Percentiles rank a stretch among this genome's conserved stretches.
Conservation (phyloP, 345 rosid species). For the Gynandropsis gynandra region DNA sequence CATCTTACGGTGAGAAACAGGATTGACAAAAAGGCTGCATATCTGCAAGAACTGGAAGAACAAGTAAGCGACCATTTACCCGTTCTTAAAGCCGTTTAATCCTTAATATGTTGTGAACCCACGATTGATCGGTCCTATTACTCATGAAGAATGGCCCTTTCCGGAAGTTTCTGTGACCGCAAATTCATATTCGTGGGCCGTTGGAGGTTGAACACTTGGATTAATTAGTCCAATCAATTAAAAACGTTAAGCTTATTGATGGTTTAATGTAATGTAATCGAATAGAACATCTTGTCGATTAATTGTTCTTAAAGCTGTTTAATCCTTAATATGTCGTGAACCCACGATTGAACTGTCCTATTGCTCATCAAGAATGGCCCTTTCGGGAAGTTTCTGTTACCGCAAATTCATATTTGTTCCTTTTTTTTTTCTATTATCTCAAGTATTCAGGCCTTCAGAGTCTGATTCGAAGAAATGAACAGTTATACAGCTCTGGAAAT, state of each 20-base stretch:
- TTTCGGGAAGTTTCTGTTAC: too few relatives aligned
- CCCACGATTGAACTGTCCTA: too few relatives aligned
- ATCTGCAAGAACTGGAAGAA: conserved; percentile 86
- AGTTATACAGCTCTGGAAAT: conserved; percentile 63
- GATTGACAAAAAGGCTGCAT: conserved; percentile 85
- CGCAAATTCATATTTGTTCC: conserved; percentile 9
- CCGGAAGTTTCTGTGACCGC: too few relatives aligned
- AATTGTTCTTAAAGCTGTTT: conserved; percentile 1
- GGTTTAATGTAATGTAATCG: too few relatives aligned
- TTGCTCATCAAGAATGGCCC: too few relatives aligned
- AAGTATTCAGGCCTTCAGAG: conserved; percentile 88
- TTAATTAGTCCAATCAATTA: too few relatives aligned
- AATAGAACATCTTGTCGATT: not conserved
- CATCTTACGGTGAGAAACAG: conserved; percentile 63
- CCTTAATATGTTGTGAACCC: not conserved
- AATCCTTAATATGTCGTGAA: conserved; percentile 1
- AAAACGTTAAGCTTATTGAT: too few relatives aligned
- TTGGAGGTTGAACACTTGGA: too few relatives aligned
- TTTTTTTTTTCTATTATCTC: conserved; percentile 20
- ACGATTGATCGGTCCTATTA: too few relatives aligned
- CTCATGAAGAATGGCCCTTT: too few relatives aligned
- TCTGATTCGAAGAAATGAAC: conserved; percentile 76
- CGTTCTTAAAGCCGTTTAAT: conserved; percentile 1
- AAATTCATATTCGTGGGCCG: too few relatives aligned
- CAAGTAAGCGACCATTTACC: conserved; percentile 53